Evolutionary conservation across 164 flowering plant species (phyloP).

Genomic region (Taxillus chinensis): DNA sequence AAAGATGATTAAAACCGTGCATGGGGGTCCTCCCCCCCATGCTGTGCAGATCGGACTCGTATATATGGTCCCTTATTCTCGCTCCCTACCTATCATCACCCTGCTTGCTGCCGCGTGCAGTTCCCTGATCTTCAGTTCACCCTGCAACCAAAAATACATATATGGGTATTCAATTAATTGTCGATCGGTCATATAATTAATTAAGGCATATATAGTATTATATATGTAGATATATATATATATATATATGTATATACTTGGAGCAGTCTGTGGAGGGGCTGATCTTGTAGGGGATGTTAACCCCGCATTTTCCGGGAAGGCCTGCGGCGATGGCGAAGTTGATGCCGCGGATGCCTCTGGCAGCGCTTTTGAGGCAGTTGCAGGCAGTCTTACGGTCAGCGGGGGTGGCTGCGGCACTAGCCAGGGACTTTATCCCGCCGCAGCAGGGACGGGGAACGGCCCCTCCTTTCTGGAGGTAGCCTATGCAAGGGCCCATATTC

Average conservation of each 20-base stretch:
- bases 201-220: too few species aligned
- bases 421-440: slow-evolving; percentile 10
- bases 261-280: slow-evolving; percentile 24
- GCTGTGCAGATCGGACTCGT: too few species aligned
- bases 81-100: too few species aligned
- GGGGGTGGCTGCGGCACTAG: slow-evolving; percentile 7
- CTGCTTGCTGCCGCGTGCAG: too few species aligned
- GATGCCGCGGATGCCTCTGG: neutral
- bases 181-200: neutral
- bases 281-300: slow-evolving; percentile 22
- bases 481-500: slow-evolving; percentile 12
- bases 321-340: slow-evolving; percentile 2
- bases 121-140: neutral
- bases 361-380: slow-evolving; percentile 15
- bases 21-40: too few species aligned
- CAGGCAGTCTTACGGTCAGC: slow-evolving; percentile 16
- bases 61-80: too few species aligned
- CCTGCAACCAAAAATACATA: neutral
- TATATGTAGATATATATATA: too few species aligned
- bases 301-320: slow-evolving; percentile 22
- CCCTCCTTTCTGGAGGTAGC: slow-evolving; percentile 10
- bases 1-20: too few species aligned
- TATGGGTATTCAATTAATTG: neutral
- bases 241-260: slow-evolving; percentile 9
- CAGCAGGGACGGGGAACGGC: slow-evolving; percentile 12